Evolutionary conservation across 164 flowering plant species (phyloP), one percentile per base, ranked within the genome.

Genomic region (Magnolia changhungtana): DNA sequence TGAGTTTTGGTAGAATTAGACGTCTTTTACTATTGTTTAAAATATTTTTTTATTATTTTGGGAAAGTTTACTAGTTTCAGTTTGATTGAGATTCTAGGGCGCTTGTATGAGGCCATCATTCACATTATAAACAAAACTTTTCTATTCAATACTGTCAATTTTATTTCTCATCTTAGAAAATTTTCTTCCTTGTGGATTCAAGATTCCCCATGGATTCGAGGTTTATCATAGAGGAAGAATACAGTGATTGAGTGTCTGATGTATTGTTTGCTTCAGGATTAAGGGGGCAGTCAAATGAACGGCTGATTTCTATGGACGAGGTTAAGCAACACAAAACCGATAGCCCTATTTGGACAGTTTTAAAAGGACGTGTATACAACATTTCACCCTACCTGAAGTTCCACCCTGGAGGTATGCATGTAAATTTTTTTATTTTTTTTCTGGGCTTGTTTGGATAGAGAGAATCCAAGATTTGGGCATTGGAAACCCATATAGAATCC

Each of bases 281-380:
- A 74, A 91, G 89, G 74, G 98, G 99, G 67, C 89, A 85, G 81
- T 94, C 98, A n/a, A 93, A 86, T 81, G 91, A 67, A 84, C 93
- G 97, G 84, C 92, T 88, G 75, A 90, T 96, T 66, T 75, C 97
- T 5, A 81, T 91, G 87, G 86, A 81, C 73, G 99, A 96, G 85
- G 97, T 96, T 72, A 94, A 90, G 82, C 88, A 91, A 82, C 90
- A 94, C 79, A 83, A 83, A 73, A 79, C 80, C 72, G 98, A 86
- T 80, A 98, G 85, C 61, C 83, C 94, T 23, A 88, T 94, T 89
- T 96, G 99, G 99, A 93, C 98, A 50, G 98, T 94, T 77, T 82
- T 94, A 27, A 92, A 93, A 80, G 99, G 99, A 10, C 96, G 92
- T 71, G 98, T 96, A 18, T 94, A 94, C 84, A 96, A 96, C 84